Conservation (phyloP, 2,329 filamentous ascomycete species). For the Fusarium musae region DNA sequence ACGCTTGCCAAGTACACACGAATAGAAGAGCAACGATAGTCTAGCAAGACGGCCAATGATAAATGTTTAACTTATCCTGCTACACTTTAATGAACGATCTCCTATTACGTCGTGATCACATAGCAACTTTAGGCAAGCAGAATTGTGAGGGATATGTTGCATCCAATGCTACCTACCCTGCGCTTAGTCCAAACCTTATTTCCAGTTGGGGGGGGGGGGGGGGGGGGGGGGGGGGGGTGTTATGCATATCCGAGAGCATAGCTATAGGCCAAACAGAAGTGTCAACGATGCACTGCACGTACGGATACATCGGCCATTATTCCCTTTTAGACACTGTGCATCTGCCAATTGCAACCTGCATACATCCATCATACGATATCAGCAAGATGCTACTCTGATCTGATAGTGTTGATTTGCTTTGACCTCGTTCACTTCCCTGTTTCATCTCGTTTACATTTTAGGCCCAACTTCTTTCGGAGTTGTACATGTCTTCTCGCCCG, state of each 20-base stretch:
- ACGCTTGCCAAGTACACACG: no score
- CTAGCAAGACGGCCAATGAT: neutral
- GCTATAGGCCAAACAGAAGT: neutral
- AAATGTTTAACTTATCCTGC: accelerated
- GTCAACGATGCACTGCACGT: accelerated
- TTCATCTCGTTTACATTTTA: accelerated
- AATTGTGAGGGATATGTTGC: neutral
- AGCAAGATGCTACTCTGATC: no score
- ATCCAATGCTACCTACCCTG: neutral
- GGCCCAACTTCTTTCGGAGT: accelerated
- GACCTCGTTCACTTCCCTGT: accelerated
- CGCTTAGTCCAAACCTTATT: neutral
- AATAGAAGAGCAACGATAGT: neutral
- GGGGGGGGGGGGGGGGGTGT: no score
- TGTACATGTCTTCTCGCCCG: accelerated
- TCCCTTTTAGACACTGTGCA: no score
- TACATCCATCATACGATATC: no score
- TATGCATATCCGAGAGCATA: accelerated
- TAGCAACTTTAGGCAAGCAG: accelerated
- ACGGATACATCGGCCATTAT: neutral
- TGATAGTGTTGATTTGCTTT: no score
- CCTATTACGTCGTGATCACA: accelerated
- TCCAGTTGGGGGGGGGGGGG: no score
- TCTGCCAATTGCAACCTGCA: no score
- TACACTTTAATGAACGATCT: no score